A percentile compares a stretch with the other conserved stretches of the same genome.
These are phyloP conservation scores for Mortierella sp. DNA, from an alignment of 371 early-diverging fungal species.

Conservation along the genomic window DNA sequence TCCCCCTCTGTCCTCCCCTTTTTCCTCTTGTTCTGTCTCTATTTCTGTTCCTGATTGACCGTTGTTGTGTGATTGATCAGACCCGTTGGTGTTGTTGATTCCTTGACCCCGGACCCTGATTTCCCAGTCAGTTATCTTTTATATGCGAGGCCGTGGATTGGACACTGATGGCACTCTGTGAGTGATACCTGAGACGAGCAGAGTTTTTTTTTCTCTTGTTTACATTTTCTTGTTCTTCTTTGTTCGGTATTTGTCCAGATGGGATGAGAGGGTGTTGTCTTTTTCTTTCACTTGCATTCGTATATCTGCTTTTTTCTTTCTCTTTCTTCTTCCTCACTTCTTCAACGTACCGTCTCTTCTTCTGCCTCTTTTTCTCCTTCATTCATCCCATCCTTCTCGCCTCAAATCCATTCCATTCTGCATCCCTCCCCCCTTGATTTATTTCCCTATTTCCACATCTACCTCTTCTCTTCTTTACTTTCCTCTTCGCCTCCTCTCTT, in stretches of 20 bases:
- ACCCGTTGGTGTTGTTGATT: background rate
- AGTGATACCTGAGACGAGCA: slow-evolving; percentile 4
- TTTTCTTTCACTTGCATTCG: background rate
- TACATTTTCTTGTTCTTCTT: background rate
- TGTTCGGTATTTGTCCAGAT: background rate
- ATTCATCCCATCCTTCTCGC: background rate
- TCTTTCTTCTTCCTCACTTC: background rate
- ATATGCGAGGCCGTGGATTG: slow-evolving; percentile 5
- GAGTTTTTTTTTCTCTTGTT: background rate
- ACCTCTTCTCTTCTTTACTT: background rate
- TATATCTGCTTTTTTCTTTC: background rate
- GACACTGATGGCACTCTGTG: background rate
- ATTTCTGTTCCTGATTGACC: background rate
- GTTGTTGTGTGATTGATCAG: background rate
- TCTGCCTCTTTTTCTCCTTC: too few relatives aligned
- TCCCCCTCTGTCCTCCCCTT: background rate
- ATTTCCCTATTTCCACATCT: background rate
- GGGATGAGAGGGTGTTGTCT: background rate
- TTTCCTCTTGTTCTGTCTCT: background rate
- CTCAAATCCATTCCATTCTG: background rate
- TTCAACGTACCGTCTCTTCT: slow-evolving; percentile 7
- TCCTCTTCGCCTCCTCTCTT: slow-evolving; percentile 1
- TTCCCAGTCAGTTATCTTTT: background rate
- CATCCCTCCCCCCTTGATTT: background rate
- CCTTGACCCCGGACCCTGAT: slow-evolving; percentile 5